phyloP scores from a whole-genome alignment of 192 early-diverging fungal genomes.

The Pilobolus umbonatus region DNA sequence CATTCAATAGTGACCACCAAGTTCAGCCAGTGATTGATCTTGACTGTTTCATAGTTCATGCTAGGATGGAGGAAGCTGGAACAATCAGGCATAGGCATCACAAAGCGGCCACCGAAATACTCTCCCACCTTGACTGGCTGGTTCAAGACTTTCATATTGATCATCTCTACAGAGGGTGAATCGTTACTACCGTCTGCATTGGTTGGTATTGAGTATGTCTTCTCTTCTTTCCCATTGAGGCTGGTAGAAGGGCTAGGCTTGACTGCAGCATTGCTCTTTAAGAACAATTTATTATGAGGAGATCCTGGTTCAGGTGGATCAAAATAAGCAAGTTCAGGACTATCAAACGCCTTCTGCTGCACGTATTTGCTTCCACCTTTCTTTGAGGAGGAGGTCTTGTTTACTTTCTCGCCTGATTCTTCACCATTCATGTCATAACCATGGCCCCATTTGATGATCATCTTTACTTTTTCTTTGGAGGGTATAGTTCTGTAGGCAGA shows the following conservation, averaged over 20 bases:
- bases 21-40: slow-evolving; percentile 23
- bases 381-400: too few relatives aligned
- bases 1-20: slow-evolving; percentile 1
- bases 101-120: slow-evolving; percentile 23
- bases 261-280: not conserved
- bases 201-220: not conserved
- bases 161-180: not conserved
- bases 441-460: slow-evolving; percentile 22
- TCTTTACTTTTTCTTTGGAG: slow-evolving; percentile 3
- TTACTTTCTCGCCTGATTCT: not conserved
- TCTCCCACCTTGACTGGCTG: slow-evolving; percentile 18
- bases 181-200: not conserved
- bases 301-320: not conserved
- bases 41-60: slow-evolving; percentile 10
- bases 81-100: slow-evolving; percentile 28
- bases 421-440: slow-evolving; percentile 6
- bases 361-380: not conserved
- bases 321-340: not conserved
- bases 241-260: not conserved
- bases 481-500: not conserved
- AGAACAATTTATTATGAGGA: not conserved
- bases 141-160: slow-evolving; percentile 23
- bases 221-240: not conserved
- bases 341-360: not conserved
- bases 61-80: slow-evolving; percentile 16